Evolutionary conservation across 139 green algal genomes (phyloP), one percentile per base, ranked within the genome.

Genomic region (Mychonastes homosphaera): DNA sequence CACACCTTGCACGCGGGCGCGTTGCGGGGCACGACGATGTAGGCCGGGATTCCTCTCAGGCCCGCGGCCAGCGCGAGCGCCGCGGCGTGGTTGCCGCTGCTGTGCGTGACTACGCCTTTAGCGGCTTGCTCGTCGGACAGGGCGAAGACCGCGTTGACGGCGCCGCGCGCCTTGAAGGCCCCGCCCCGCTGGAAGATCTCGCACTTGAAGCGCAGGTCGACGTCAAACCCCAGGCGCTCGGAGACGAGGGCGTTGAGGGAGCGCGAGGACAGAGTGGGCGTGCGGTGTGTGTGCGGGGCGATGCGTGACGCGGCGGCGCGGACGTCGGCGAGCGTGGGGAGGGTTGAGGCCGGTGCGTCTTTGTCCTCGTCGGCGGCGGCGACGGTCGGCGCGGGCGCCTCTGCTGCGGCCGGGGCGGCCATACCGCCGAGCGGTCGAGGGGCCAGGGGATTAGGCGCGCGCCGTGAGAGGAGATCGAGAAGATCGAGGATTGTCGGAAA

Each of bases 1-100:
- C 78, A 71, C 21, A 78, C 36, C 70, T 94, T 92, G 65, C 62
- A 74, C 15, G 65, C 33, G 0, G 86, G 84, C 6, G 83, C 75
- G 57, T 75, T 69, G 1, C 24, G 18, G 1, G 86, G 86, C 52
- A 92, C 68, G 5, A 92, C 77, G 15, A 94, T 85, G 56, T 83
- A 41, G 0, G 82, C 80, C 1, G 76, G 66, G n/a, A 91, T 78
- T 36, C 76, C 74, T 0, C 75, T 56, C 62, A 84, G 34, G 23
- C 74, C 43, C 0, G 79, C 80, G 6, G 81, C 78, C 1, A 62
- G 72, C 1, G 74, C 85, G 10, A 87, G 32, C 0, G 75, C 77
- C 35, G 55, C 67, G 23, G 55, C 55, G 41, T 67, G 67, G 56
- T 70, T 74, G 47, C 61, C 67, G 36, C 61, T 70, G 50, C 65